These are phyloP conservation scores for Lasiosphaeriaceae sp. DNA, from an alignment of 495 filamentous ascomycete species.

Conservation along the genomic window DNA sequence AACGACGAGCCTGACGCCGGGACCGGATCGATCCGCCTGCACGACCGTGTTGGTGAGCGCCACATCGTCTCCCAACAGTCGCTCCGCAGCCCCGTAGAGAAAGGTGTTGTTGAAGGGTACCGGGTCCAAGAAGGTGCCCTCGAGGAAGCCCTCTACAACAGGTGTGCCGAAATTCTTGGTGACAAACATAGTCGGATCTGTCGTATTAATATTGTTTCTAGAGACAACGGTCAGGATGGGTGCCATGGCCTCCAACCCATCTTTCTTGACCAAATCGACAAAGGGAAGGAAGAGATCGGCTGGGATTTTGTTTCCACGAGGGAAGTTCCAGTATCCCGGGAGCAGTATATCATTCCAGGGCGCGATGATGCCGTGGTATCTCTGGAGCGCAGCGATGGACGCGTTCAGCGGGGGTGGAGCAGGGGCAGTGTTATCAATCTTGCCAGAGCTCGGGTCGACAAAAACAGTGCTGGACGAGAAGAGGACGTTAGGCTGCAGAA, in stretches of 20 bases:
- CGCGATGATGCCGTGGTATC: slow-evolving; percentile 29
- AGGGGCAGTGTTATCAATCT: slow-evolving; percentile 12
- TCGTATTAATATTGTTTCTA: slow-evolving; percentile 14
- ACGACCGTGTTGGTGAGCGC: slow-evolving; percentile 33
- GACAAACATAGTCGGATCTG: slow-evolving; percentile 36
- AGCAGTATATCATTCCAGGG: slow-evolving; percentile 33
- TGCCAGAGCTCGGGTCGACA: slow-evolving; percentile 38
- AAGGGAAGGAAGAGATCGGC: slow-evolving; percentile 44
- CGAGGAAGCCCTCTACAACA: slow-evolving; percentile 27
- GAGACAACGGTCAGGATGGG: neutral
- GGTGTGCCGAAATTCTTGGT: slow-evolving; percentile 34
- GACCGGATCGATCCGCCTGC: slow-evolving; percentile 15
- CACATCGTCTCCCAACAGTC: slow-evolving; percentile 32
- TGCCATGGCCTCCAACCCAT: slow-evolving; percentile 9
- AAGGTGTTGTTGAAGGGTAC: slow-evolving; percentile 31
- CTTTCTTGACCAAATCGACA: slow-evolving; percentile 38
- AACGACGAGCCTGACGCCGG: slow-evolving; percentile 28
- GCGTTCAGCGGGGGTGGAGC: slow-evolving; percentile 8
- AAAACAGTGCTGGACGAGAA: slow-evolving; percentile 20
- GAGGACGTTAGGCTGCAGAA: slow-evolving; percentile 13
- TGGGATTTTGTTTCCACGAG: slow-evolving; percentile 30
- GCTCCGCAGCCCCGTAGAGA: slow-evolving; percentile 33
- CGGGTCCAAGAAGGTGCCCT: slow-evolving; percentile 22
- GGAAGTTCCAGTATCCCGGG: slow-evolving; percentile 37
- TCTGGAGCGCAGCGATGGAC: slow-evolving; percentile 23